Evolutionary conservation across 2,329 filamentous ascomycete genomes (phyloP), one percentile per base, ranked within the genome.

Genomic region (Lecanicillium sp.): DNA sequence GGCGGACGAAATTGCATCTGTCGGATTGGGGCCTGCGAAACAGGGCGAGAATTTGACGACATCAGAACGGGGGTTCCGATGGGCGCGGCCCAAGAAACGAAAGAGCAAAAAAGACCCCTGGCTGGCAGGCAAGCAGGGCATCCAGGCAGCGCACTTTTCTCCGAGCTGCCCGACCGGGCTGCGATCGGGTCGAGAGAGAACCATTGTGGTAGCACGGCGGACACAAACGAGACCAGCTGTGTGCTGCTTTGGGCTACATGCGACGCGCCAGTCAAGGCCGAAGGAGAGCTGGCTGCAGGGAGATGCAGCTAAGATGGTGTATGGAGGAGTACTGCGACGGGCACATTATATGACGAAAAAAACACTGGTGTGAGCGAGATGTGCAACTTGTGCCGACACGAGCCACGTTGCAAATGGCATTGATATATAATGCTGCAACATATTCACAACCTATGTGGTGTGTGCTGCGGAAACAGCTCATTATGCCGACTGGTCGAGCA

Each of bases 371-470:
- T n/a, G n/a, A 29, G 21, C 15, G 12, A 9, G 21, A 40, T 26
- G 11, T 21, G 37, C 44, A 23, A 20, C 27, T 26, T 9, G 8
- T 7, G 15, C 19, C 32, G 33, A 27, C 12, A 32, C 38, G 33
- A 45, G 45, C 45, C 45, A 48, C 45, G 45, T 48, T 19, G 45
- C 45, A 40, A n/a, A n/a, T n/a, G n/a, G n/a, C n/a, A n/a, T n/a
- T n/a, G n/a, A n/a, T n/a, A n/a, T n/a, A n/a, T n/a, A n/a, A n/a
- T n/a, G n/a, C n/a, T 48, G 37, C 33, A 23, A 20, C 35, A 17
- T 4, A 20, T 10, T n/a, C n/a, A n/a, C n/a, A n/a, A n/a, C n/a
- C n/a, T 21, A 20, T 19, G 19, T 20, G 8, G 8, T 17, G 43
- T 38, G 29, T 19, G 30, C 15, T 26, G 33, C 37, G 44, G n/a